Evolutionary conservation across 1,284 basidiomycete species (phyloP).

Genomic region (Papiliotrema nemorosa): DNA sequence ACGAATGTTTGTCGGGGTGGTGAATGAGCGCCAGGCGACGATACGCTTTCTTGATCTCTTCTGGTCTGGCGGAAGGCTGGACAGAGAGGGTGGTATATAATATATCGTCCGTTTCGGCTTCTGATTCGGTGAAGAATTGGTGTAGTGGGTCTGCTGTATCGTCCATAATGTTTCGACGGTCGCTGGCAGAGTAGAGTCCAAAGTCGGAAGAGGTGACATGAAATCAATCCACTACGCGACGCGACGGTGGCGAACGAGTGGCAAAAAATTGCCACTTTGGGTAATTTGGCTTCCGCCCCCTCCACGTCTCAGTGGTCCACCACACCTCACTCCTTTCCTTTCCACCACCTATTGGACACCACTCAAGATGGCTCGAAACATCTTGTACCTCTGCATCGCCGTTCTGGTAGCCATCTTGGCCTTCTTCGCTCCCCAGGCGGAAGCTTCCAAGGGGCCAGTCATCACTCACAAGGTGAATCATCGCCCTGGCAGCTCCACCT

Average conservation of each 20-base stretch:
- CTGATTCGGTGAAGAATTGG: slow-evolving; percentile 71
- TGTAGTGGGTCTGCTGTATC: slow-evolving; percentile 63
- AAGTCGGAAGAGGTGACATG: not conserved
- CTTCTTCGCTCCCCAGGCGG: slow-evolving; percentile 27
- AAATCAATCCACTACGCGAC: not conserved
- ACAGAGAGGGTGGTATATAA: slow-evolving; percentile 71
- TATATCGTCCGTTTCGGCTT: slow-evolving; percentile 43
- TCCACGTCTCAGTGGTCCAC: not conserved
- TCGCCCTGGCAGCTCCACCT: not conserved
- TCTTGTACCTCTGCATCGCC: slow-evolving; percentile 63
- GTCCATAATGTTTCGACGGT: slow-evolving; percentile 54
- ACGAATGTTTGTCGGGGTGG: slow-evolving; percentile 84
- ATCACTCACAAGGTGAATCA: slow-evolving; percentile 67
- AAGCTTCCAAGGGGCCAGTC: slow-evolving; percentile 58
- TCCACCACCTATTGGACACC: not conserved
- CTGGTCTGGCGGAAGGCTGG: slow-evolving; percentile 55
- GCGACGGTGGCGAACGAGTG: not conserved
- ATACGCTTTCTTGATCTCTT: slow-evolving; percentile 78
- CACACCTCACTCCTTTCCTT: not conserved
- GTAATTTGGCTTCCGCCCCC: not conserved
- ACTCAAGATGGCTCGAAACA: slow-evolving; percentile 25
- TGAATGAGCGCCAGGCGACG: slow-evolving; percentile 72
- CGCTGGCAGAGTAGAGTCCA: not conserved
- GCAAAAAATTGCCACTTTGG: not conserved
- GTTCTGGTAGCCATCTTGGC: slow-evolving; percentile 62